Evolutionary conservation across 257 asterid genomes (phyloP).

Genomic region (Solanum rostratum): DNA sequence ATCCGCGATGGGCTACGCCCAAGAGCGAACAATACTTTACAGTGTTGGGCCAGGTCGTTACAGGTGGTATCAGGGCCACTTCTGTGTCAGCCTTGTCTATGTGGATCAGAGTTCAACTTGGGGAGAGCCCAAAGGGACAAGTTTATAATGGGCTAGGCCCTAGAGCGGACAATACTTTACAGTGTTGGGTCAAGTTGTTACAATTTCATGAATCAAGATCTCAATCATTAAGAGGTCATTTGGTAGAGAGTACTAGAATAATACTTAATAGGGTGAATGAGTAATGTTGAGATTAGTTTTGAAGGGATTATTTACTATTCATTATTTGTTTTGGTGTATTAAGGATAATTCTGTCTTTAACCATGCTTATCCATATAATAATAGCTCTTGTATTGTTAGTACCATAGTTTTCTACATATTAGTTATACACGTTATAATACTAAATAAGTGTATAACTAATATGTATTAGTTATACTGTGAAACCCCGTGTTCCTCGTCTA

Average conservation of each 20-base stretch:
- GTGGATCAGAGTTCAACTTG: too few relatives aligned
- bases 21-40: too few relatives aligned
- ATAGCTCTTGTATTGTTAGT: neutral
- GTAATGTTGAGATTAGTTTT: neutral
- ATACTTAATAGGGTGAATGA: neutral
- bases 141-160: too few relatives aligned
- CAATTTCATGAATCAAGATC: neutral
- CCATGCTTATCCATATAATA: neutral
- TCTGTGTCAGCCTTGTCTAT: too few relatives aligned
- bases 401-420: neutral
- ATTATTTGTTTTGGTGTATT: neutral
- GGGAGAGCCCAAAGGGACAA: too few relatives aligned
- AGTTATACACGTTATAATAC: neutral
- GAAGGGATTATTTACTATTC: neutral
- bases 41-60: too few relatives aligned
- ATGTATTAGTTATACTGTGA: too few relatives aligned
- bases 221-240: neutral
- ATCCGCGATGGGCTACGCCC: too few relatives aligned
- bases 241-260: neutral
- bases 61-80: too few relatives aligned
- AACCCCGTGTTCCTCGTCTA: too few relatives aligned
- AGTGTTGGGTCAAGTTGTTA: too few relatives aligned
- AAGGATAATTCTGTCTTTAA: neutral
- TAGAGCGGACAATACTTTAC: too few relatives aligned
- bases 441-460: neutral